Evolutionary conservation across 2,329 filamentous ascomycete genomes (phyloP), one percentile per base, ranked within the genome.

Genomic region (Scedosporium boydii): DNA sequence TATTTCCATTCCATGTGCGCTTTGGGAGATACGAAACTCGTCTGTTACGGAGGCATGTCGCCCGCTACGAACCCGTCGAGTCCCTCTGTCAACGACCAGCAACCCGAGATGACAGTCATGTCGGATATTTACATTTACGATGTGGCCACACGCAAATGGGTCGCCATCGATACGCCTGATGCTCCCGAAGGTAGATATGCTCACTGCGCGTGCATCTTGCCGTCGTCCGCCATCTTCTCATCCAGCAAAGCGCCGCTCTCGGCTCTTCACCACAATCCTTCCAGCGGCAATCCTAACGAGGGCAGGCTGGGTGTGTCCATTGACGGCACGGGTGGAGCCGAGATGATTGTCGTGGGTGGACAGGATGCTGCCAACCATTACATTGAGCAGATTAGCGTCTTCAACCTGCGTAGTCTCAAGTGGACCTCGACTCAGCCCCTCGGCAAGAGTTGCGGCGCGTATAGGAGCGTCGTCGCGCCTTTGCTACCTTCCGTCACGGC

Each of bases 361-460:
- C 95, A 99, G 74, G 95, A 99, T 71, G 95, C 90, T 61, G 88
- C 89, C n/a, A 99, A 99, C 73, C 93, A 96, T 73, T 99, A 99
- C 71, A 99, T 99, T 67, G 93, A 99, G 74, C 92, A 99, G 75
- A 96, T 99, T 66, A 98, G 92, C 72, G 91, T 99, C 2, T 99
- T 99, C 80, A 99, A 99, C 70, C 80, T 99, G 27, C 86, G 95
- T 58, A 97, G 91, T 72, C 77, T 98, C 64, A 96, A 95, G 75
- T 99, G 95, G 95, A 96, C 91, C 1, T 91, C 90, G 18, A 97
- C 92, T 1, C 90, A 91, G 66, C 81, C 87, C 1, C 80, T 98
- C 56, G 93, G 92, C 59, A 91, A 93, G 74, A 96, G 91, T 70
- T 99, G 95, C 72, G 95, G 95, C 65, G 95, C 95, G 1, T 99